Conservation (phyloP, 371 early-diverging fungal genomes). For the Vairimorpha necatrix region DNA sequence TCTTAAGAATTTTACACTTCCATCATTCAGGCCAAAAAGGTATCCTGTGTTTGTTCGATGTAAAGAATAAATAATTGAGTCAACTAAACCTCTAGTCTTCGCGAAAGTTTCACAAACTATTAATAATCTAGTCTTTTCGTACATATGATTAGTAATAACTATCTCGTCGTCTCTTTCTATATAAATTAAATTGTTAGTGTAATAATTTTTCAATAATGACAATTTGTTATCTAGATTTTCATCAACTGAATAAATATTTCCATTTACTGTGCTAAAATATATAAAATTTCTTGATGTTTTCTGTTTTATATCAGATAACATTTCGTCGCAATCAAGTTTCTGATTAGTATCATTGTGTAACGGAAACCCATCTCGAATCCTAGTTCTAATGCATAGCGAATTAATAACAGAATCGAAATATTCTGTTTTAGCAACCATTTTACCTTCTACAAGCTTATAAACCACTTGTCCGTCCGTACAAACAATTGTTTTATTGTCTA, state of each 20-base stretch:
- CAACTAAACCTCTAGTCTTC: not conserved
- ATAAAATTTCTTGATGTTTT: not conserved
- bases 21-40: not conserved
- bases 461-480: not conserved
- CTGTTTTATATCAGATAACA: not conserved
- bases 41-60: not conserved
- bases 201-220: slow-evolving; percentile 2
- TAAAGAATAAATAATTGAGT: not conserved
- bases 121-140: not conserved
- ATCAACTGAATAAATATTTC: not conserved
- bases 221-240: not conserved
- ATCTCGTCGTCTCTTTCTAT: not conserved
- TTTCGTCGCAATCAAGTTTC: not conserved
- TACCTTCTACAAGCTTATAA: not conserved
- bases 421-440: not conserved
- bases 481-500: not conserved
- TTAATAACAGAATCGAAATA: not conserved
- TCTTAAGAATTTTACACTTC: not conserved
- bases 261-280: slow-evolving; percentile 9
- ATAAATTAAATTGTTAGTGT: not conserved
- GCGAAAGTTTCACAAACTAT: not conserved
- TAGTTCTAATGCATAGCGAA: not conserved
- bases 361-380: not conserved
- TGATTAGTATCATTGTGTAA: not conserved
- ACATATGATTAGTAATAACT: not conserved